These are phyloP conservation scores for Exophiala bonariae DNA, from an alignment of 2,329 filamentous ascomycete genomes.

Conservation along the genomic window DNA sequence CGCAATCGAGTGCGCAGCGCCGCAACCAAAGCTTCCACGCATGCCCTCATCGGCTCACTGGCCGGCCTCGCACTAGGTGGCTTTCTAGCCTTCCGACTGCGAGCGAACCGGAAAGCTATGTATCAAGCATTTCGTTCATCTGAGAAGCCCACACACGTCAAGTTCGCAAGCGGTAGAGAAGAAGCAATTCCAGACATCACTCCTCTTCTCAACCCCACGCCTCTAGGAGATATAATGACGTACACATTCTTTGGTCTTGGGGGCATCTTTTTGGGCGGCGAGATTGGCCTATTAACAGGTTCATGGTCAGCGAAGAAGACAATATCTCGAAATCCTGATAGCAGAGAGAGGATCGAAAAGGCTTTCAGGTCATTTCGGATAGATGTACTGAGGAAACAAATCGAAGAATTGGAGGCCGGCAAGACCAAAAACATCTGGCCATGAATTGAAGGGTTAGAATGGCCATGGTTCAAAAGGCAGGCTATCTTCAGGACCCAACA, in stretches of 20 bases:
- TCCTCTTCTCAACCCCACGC: conserved; percentile 56
- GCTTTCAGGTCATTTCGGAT: conserved; percentile 64
- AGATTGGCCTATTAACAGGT: conserved; percentile 60
- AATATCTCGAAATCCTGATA: conserved; percentile 56
- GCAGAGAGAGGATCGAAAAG: conserved; percentile 57
- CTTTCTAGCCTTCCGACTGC: conserved; percentile 58
- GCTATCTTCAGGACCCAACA: too few species aligned
- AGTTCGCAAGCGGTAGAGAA: conserved; percentile 61
- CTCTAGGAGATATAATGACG: conserved; percentile 60
- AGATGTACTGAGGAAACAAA: conserved; percentile 61
- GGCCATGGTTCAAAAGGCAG: not conserved
- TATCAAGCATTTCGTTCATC: conserved; percentile 62
- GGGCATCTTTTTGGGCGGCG: conserved; percentile 65
- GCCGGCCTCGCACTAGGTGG: conserved; percentile 61
- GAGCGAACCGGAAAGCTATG: conserved; percentile 55
- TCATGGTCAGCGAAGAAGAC: conserved; percentile 53
- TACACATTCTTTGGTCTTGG: conserved; percentile 64
- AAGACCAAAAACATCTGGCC: conserved; percentile 17
- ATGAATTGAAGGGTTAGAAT: not conserved
- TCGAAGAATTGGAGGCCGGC: conserved; percentile 53
- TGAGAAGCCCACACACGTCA: conserved; percentile 62
- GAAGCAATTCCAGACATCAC: conserved; percentile 64
- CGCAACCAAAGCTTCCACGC: conserved; percentile 54
- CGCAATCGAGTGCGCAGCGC: conserved; percentile 59
- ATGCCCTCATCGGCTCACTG: conserved; percentile 60